Percentiles rank a stretch among this genome's conserved stretches.
Conservation (phyloP, 176 grass and related monocot genomes). For the Carex scoparia region DNA sequence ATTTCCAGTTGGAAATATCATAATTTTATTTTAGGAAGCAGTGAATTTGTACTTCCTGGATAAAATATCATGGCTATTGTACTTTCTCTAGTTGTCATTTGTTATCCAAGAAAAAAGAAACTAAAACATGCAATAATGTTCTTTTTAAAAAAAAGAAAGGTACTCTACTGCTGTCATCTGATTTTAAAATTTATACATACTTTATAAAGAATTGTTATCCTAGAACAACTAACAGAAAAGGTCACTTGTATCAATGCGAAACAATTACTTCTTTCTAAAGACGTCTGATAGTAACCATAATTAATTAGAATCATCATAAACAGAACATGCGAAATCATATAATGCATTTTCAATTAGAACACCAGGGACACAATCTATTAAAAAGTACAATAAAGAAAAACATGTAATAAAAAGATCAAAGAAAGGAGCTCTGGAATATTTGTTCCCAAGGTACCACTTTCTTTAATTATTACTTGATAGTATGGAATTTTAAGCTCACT, state of each 20-base stretch:
- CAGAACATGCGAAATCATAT: not conserved
- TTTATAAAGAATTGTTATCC: conserved; percentile 2
- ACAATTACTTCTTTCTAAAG: not conserved
- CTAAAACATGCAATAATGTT: not conserved
- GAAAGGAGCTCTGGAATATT: not conserved
- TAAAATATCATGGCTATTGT: not conserved
- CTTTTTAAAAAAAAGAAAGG: not conserved
- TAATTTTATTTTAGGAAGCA: not conserved
- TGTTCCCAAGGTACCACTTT: not conserved
- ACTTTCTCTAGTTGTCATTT: not conserved
- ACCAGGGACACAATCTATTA: not conserved
- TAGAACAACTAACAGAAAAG: not conserved
- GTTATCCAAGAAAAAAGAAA: not conserved
- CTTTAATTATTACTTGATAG: too few relatives aligned
- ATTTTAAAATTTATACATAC: not conserved
- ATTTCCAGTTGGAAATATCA: not conserved
- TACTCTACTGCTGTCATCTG: not conserved
- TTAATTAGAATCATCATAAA: not conserved
- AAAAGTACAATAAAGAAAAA: not conserved
- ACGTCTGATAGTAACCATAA: not conserved
- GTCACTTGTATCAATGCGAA: not conserved
- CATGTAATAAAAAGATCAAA: not conserved
- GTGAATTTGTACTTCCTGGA: not conserved
- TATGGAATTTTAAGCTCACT: too few relatives aligned
- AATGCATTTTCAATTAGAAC: not conserved